These are phyloP conservation scores for Pichia sp. DNA, from an alignment of 1,139 yeast species.

Conservation along the genomic window DNA sequence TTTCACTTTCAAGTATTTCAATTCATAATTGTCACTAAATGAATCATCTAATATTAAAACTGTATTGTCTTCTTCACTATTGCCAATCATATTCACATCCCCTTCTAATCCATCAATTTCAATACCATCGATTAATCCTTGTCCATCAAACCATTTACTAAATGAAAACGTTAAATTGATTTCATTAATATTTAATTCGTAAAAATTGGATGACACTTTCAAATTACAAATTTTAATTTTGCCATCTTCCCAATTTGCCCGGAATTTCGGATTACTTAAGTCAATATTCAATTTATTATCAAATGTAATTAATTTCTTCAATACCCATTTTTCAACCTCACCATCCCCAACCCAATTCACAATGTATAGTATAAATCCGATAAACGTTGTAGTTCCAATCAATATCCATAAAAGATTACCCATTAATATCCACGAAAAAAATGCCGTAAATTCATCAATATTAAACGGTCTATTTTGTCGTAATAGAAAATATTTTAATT, in stretches of 20 bases:
- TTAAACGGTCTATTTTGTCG: slow-evolving; percentile 67
- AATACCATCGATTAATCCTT: slow-evolving; percentile 57
- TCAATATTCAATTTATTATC: slow-evolving; percentile 37
- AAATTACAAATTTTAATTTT: slow-evolving; percentile 55
- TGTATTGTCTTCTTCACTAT: slow-evolving; percentile 10
- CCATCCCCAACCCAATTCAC: slow-evolving; percentile 24
- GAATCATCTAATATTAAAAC: slow-evolving; percentile 20
- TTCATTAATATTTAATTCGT: slow-evolving; percentile 42
- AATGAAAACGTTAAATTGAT: slow-evolving; percentile 55
- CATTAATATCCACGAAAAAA: slow-evolving; percentile 84
- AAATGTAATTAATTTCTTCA: slow-evolving; percentile 27
- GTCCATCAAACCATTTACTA: slow-evolving; percentile 63
- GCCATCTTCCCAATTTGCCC: slow-evolving; percentile 47
- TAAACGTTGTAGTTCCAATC: slow-evolving; percentile 85
- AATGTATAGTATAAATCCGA: slow-evolving; percentile 28
- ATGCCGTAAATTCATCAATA: slow-evolving; percentile 82
- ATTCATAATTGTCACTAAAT: slow-evolving; percentile 35
- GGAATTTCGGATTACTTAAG: slow-evolving; percentile 38
- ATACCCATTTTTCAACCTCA: slow-evolving; percentile 20
- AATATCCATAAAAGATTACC: slow-evolving; percentile 77
- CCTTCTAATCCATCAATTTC: slow-evolving; percentile 61
- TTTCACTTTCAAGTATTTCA: slow-evolving; percentile 45
- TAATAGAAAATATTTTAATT: slow-evolving; percentile 61
- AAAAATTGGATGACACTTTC: slow-evolving; percentile 30
- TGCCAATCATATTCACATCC: slow-evolving; percentile 29